Conservation (phyloP, 192 early-diverging fungal genomes). For the Neocallimastix lanati region DNA sequence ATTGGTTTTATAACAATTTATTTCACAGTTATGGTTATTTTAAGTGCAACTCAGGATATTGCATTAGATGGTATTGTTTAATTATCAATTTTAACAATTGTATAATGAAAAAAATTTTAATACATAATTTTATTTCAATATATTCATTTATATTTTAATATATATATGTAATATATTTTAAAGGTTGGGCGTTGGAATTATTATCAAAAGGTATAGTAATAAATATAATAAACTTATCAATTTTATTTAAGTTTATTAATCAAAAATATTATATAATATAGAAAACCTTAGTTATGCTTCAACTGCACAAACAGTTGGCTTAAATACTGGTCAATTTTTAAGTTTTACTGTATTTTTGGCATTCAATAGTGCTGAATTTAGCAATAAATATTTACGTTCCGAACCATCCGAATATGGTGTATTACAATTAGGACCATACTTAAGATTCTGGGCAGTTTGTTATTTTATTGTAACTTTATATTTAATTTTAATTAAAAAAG, state of each 20-base stretch:
- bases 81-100: too few species aligned
- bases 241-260: too few species aligned
- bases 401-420: slow-evolving; percentile 45
- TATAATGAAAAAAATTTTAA: too few species aligned
- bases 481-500: slow-evolving; percentile 58
- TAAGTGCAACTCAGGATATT: slow-evolving; percentile 86
- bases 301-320: slow-evolving; percentile 88
- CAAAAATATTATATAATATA: too few species aligned
- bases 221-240: background rate
- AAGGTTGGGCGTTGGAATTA: slow-evolving; percentile 82
- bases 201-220: slow-evolving; percentile 37
- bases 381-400: slow-evolving; percentile 74
- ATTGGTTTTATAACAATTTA: slow-evolving; percentile 49
- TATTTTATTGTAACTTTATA: slow-evolving; percentile 76
- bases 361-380: slow-evolving; percentile 82
- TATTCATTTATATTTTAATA: background rate
- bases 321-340: slow-evolving; percentile 83
- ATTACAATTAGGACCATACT: slow-evolving; percentile 64
- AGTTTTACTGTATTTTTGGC: slow-evolving; percentile 95
- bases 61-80: slow-evolving; percentile 31
- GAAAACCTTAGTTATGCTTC: slow-evolving; percentile 83
- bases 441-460: slow-evolving; percentile 82
- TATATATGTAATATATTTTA: too few species aligned
- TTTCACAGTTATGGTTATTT: slow-evolving; percentile 72
- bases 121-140: background rate